phyloP scores from a whole-genome alignment of 202 grass and related monocot species.

The Digitaria exilis region DNA sequence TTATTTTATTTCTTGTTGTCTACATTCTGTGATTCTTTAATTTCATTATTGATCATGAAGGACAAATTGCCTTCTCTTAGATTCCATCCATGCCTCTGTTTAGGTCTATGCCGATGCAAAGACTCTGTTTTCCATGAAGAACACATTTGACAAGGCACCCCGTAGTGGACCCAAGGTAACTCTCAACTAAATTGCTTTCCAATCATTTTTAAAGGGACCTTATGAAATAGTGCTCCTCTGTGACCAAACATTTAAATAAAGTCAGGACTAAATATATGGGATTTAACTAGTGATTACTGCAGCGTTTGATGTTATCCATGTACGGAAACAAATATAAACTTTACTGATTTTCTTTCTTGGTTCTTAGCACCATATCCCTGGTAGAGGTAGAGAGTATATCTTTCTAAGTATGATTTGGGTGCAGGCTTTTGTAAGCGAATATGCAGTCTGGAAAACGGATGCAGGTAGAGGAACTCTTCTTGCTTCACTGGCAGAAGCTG shows the following conservation, averaged over 20 bases:
- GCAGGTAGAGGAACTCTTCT: constrained; percentile 66
- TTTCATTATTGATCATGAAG: neutral
- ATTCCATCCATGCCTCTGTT: constrained; percentile 2
- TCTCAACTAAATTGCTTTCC: neutral
- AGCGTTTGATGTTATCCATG: neutral
- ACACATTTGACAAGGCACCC: constrained; percentile 49
- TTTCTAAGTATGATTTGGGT: neutral
- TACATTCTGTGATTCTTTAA: neutral
- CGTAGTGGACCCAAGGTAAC: constrained; percentile 59
- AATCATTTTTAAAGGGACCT: constrained; percentile 2
- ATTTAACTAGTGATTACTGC: neutral
- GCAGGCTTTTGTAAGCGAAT: constrained; percentile 83
- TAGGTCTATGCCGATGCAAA: constrained; percentile 51
- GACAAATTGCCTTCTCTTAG: neutral
- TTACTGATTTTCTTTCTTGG: neutral
- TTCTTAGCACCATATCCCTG: neutral
- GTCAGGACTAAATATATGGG: neutral
- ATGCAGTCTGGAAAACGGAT: constrained; percentile 57
- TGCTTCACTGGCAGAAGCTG: constrained; percentile 78
- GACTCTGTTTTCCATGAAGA: constrained; percentile 48
- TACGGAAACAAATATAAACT: neutral
- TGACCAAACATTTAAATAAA: neutral
- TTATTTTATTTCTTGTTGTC: neutral
- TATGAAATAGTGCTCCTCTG: neutral
- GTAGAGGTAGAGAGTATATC: neutral